Evolutionary conservation across 305 asterid species (phyloP).

Genomic region (Rubia peregrina): DNA sequence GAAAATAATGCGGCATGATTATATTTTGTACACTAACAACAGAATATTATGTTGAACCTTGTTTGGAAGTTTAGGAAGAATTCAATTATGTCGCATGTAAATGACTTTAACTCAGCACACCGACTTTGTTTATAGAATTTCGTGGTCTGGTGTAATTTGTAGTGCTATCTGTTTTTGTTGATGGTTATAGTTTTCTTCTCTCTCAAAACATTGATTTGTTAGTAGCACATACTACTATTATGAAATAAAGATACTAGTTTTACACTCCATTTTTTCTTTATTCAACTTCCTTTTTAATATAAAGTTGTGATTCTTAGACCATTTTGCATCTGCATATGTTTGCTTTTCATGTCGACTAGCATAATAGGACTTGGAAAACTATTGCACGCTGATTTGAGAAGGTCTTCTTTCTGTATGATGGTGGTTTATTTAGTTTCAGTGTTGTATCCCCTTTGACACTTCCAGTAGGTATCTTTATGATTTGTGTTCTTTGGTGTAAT

Average conservation of each 20-base stretch:
- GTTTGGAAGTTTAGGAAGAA: neutral
- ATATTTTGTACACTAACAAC: neutral
- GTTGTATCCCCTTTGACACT: neutral
- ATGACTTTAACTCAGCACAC: neutral
- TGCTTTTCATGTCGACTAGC: neutral
- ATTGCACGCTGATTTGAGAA: neutral
- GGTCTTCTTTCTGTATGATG: neutral
- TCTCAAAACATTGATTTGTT: neutral
- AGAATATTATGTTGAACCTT: neutral
- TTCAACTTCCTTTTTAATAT: neutral
- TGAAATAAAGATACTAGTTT: neutral
- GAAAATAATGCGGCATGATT: neutral
- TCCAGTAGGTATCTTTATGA: neutral
- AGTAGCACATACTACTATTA: neutral
- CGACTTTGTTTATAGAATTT: neutral
- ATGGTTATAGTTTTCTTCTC: neutral
- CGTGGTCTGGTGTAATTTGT: neutral
- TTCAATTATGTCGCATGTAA: neutral
- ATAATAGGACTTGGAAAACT: neutral
- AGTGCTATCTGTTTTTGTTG: neutral
- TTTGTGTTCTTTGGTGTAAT: neutral
- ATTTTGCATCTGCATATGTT: neutral
- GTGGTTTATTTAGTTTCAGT: neutral
- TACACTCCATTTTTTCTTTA: neutral
- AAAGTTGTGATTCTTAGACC: conserved; percentile 4